Base-by-base conservation (phyloP, 495 filamentous ascomycete genomes). In the Penicillium silybi region DNA sequence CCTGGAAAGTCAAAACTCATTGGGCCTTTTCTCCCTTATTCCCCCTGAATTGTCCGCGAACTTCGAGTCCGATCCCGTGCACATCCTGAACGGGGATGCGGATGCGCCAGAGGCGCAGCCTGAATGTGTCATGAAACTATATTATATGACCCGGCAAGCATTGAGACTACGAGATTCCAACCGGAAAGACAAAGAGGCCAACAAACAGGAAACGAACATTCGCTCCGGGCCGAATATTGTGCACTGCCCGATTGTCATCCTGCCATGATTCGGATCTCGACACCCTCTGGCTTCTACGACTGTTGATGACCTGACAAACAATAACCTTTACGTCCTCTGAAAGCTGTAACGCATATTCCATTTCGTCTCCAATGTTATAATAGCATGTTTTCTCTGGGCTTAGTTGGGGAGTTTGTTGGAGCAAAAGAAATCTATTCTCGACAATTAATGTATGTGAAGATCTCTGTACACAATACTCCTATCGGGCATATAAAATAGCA, bases 121-220 rank as follows among this genome's bases (percentile, higher is more conserved):
- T 18, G 46, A 56, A 15, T 42, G 48, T 41, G 39, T 67, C 53
- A 50, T 45, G 4, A 56, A 60, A 23, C 32, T 74, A 26, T 53
- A 65, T 19, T 53, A 62, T 15, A 54, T 65, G 10, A 37, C 68
- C 13, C 54, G 53, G 13, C 57, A 66, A 41, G 70, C 64, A 10
- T 27, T 74, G 37, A 64, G 62, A 38, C 41, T 61, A 19, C 68
- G 68, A 17, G 63, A 71, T 5, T 46, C 64, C 3, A 57, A 46
- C 35, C 44, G 56, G 41, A 58, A 56, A 47, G 57, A 59, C 18
- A 47, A 46, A 15, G 51, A 49, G 23, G 43, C 16, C 16, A 38
- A 23, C 32, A 44, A 26, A 18, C 18, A 56, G 23, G 8, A 29
- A 40, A 37, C 22, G 16, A 27, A 40, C 22, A 35, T 45, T 29